Percentiles rank a stretch among this genome's conserved stretches.
phyloP scores from a whole-genome alignment of 805 yeast species.

The Hanseniaspora meyeri region DNA sequence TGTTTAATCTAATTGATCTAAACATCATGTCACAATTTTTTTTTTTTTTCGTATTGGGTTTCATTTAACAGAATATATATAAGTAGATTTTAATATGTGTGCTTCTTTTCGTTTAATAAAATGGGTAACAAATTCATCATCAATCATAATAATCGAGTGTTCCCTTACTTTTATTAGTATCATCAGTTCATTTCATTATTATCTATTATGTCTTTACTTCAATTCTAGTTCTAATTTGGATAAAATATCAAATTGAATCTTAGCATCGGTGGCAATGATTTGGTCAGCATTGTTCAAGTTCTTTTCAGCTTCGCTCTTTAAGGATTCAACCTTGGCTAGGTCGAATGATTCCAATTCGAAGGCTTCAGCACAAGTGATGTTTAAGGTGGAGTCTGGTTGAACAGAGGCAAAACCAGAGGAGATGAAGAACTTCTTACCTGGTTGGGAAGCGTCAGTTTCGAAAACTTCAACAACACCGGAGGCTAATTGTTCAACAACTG shows the following conservation, averaged over 20 bases:
- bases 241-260: constrained; percentile 87
- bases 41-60: background rate
- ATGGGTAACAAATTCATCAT: background rate
- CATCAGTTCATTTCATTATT: background rate
- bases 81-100: background rate
- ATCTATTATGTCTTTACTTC: constrained; percentile 15
- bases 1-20: background rate
- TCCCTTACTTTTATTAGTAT: background rate
- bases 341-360: constrained; percentile 82
- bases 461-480: constrained; percentile 93
- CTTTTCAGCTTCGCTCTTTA: constrained; percentile 89
- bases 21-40: constrained; percentile 3
- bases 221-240: constrained; percentile 65
- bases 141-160: background rate
- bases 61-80: background rate
- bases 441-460: constrained; percentile 51
- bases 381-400: constrained; percentile 82
- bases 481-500: constrained; percentile 86
- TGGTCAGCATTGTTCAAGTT: constrained; percentile 75
- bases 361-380: constrained; percentile 91
- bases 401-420: constrained; percentile 96
- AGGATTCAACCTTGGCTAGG: constrained; percentile 59
- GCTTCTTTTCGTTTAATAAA: background rate
- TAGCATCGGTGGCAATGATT: constrained; percentile 84
- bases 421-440: constrained; percentile 70